Conservation (phyloP, 2,329 filamentous ascomycete species). For the Aspergillus quadricinctus region DNA sequence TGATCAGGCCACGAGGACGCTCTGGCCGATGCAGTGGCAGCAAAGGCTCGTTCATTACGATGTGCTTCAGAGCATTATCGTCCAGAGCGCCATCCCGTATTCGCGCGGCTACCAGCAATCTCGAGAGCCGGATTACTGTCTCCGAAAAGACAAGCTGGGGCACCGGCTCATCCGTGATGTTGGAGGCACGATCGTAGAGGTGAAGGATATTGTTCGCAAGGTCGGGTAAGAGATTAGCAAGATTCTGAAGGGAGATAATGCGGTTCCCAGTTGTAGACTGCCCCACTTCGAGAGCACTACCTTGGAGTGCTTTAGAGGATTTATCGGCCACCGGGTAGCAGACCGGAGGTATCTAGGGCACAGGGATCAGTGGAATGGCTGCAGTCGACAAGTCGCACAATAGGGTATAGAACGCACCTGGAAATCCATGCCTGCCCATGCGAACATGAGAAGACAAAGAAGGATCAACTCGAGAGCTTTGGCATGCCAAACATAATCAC, state of each 20-base stretch:
- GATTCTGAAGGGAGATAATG: slow-evolving; percentile 44
- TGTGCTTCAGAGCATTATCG: slow-evolving; percentile 52
- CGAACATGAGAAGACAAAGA: slow-evolving; percentile 75
- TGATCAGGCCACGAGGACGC: slow-evolving; percentile 31
- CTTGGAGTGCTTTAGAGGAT: slow-evolving; percentile 41
- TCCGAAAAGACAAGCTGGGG: slow-evolving; percentile 54
- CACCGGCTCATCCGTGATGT: slow-evolving; percentile 50
- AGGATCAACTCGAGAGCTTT: slow-evolving; percentile 88
- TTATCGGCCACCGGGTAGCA: slow-evolving; percentile 51
- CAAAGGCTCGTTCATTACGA: slow-evolving; percentile 52
- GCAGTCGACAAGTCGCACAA: background rate
- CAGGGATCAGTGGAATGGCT: slow-evolving; percentile 7
- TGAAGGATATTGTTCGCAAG: slow-evolving; percentile 54
- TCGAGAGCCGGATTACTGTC: slow-evolving; percentile 52
- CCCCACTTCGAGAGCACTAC: slow-evolving; percentile 36
- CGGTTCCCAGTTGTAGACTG: slow-evolving; percentile 46
- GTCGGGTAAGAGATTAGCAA: slow-evolving; percentile 53
- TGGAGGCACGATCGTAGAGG: slow-evolving; percentile 51
- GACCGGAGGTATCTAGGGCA: slow-evolving; percentile 48
- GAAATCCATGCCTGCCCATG: slow-evolving; percentile 81
- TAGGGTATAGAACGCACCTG: slow-evolving; percentile 25
- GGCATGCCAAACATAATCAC: slow-evolving; percentile 95
- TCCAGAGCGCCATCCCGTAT: slow-evolving; percentile 49
- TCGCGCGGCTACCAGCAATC: slow-evolving; percentile 49
- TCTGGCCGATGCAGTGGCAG: slow-evolving; percentile 29